These are phyloP conservation scores for Primulina huaijiensis DNA, from an alignment of 257 asterid genomes.

Conservation along the genomic window DNA sequence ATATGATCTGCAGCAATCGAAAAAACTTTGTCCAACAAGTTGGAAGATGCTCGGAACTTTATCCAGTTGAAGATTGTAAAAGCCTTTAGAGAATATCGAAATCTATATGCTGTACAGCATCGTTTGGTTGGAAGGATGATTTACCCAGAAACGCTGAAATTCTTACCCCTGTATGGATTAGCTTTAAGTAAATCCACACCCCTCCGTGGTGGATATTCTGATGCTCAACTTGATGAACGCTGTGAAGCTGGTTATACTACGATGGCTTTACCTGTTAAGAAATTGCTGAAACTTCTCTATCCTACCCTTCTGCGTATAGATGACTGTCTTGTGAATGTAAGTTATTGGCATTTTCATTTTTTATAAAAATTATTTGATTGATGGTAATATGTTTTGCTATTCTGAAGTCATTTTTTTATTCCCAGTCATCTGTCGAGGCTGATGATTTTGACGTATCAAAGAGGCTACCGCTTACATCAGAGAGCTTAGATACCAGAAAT, in stretches of 20 bases:
- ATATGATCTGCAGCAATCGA: slow-evolving; percentile 76
- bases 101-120: slow-evolving; percentile 91
- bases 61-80: slow-evolving; percentile 76
- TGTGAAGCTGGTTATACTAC: slow-evolving; percentile 69
- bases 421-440: slow-evolving; percentile 39
- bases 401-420: slow-evolving; percentile 26
- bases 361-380: neutral
- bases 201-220: slow-evolving; percentile 87
- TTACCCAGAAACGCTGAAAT: slow-evolving; percentile 83
- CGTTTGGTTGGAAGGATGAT: slow-evolving; percentile 86
- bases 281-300: slow-evolving; percentile 74
- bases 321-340: slow-evolving; percentile 56
- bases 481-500: slow-evolving; percentile 87
- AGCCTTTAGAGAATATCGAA: slow-evolving; percentile 90
- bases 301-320: slow-evolving; percentile 67
- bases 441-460: slow-evolving; percentile 46
- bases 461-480: slow-evolving; percentile 75
- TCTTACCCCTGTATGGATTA: slow-evolving; percentile 59
- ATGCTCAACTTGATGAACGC: slow-evolving; percentile 74
- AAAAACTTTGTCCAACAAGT: slow-evolving; percentile 74
- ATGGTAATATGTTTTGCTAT: slow-evolving; percentile 25
- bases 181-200: slow-evolving; percentile 75
- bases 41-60: slow-evolving; percentile 84
- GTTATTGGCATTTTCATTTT: slow-evolving; percentile 22
- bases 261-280: slow-evolving; percentile 76